These are phyloP conservation scores for Diplodia mutila DNA, from an alignment of 2,329 filamentous ascomycete species.

Conservation along the genomic window DNA sequence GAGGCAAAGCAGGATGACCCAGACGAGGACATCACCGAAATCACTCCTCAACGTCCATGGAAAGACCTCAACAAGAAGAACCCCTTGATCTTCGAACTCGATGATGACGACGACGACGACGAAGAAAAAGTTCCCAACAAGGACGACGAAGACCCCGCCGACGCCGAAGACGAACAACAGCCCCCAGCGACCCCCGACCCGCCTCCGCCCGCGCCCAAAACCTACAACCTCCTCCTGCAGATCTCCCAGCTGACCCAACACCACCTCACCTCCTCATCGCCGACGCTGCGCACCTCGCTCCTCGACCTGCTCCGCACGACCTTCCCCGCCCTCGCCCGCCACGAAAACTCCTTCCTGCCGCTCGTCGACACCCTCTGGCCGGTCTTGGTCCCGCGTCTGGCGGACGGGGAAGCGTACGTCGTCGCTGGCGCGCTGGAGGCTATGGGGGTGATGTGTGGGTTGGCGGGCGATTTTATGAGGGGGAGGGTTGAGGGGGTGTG, in stretches of 20 bases:
- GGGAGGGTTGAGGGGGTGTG: conserved; percentile 76
- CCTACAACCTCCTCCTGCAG: conserved; percentile 77
- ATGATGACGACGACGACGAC: conserved; percentile 40
- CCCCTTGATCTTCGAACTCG: conserved; percentile 38
- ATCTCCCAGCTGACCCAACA: conserved; percentile 86
- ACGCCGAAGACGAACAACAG: conserved; percentile 32
- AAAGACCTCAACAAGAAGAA: conserved; percentile 33
- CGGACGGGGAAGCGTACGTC: conserved; percentile 70
- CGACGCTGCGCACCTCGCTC: conserved; percentile 75
- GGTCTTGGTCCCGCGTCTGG: conserved; percentile 69
- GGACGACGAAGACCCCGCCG: conserved; percentile 35
- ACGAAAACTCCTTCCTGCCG: conserved; percentile 85
- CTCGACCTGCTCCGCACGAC: conserved; percentile 76
- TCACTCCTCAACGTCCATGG: conserved; percentile 42
- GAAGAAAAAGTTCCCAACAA: conserved; percentile 28
- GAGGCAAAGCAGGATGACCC: conserved; percentile 32
- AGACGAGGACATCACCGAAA: conserved; percentile 29
- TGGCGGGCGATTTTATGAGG: conserved; percentile 80
- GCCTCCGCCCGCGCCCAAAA: conserved; percentile 70
- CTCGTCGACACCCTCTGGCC: conserved; percentile 92
- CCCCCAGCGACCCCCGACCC: conserved; percentile 48
- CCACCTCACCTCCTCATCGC: conserved; percentile 84
- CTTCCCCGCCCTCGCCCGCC: conserved; percentile 69
- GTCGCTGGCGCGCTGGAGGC: conserved; percentile 71
- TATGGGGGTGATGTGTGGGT: conserved; percentile 68